A percentile compares a stretch with the other conserved stretches of the same genome.
phyloP scores from a whole-genome alignment of 2,329 filamentous ascomycete genomes.

The Calonectria crousiana region DNA sequence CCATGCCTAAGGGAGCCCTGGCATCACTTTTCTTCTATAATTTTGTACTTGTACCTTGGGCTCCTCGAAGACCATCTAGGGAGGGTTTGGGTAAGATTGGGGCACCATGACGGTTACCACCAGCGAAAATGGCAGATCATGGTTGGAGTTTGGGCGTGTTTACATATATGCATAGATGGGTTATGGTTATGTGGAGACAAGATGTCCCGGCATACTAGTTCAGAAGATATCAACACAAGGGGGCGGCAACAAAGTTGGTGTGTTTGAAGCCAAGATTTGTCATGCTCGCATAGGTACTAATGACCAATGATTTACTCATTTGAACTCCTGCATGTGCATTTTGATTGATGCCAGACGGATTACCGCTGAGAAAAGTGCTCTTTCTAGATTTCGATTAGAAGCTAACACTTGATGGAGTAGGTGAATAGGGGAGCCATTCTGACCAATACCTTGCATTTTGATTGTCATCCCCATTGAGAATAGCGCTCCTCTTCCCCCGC shows the following conservation, averaged over 20 bases:
- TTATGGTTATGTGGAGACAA: background rate
- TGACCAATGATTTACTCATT: conserved; percentile 11
- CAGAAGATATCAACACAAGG: background rate
- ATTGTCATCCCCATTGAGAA: background rate
- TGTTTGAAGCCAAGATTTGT: background rate
- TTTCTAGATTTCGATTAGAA: background rate
- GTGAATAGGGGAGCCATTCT: background rate
- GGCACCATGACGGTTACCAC: conserved; percentile 18
- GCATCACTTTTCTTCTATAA: background rate
- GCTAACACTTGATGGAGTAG: background rate
- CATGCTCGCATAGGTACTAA: conserved; percentile 6
- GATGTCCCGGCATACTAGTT: background rate
- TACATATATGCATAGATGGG: conserved; percentile 15
- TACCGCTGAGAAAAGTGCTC: too few species aligned
- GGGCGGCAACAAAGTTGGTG: background rate
- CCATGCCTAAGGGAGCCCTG: conserved; percentile 1
- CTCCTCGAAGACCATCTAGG: conserved; percentile 18
- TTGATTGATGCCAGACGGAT: background rate
- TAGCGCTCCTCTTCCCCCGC: background rate
- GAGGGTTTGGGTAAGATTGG: conserved; percentile 22
- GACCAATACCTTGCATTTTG: background rate
- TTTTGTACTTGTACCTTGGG: conserved; percentile 28
- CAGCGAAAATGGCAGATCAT: conserved; percentile 19
- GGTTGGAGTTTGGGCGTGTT: conserved; percentile 28
- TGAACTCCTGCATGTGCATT: too few species aligned